phyloP scores from a whole-genome alignment of 225 moss, liverwort and hornwort species.

The Thuidium tamariscinum region DNA sequence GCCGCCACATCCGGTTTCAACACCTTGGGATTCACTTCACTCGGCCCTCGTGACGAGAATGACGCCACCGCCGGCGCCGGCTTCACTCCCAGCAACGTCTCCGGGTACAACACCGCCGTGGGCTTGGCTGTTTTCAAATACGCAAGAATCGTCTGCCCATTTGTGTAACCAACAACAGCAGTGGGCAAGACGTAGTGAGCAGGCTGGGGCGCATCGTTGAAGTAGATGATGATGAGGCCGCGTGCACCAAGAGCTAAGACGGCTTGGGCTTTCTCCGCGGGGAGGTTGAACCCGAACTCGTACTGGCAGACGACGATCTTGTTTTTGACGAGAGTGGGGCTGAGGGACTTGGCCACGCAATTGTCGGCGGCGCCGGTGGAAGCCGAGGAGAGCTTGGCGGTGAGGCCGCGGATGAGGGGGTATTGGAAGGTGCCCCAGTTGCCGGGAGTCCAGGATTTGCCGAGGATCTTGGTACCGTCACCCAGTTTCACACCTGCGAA shows the following conservation, averaged over 20 bases:
- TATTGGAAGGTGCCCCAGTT: background rate
- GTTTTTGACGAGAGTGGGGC: conserved; percentile 16
- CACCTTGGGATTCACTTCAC: background rate
- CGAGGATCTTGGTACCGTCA: background rate
- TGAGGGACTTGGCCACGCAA: background rate
- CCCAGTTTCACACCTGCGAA: conserved; percentile 26
- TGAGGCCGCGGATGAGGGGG: background rate
- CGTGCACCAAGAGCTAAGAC: background rate
- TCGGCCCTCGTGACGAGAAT: conserved; percentile 58
- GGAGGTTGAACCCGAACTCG: background rate
- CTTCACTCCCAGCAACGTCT: conserved; percentile 32
- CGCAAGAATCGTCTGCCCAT: background rate
- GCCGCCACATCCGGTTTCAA: conserved; percentile 58
- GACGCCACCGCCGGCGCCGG: conserved; percentile 41
- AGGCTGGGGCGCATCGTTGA: background rate
- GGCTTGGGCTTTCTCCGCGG: background rate
- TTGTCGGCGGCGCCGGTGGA: background rate
- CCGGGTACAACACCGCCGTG: conserved; percentile 1
- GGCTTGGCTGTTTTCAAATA: background rate
- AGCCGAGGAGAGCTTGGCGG: background rate
- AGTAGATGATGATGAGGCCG: background rate
- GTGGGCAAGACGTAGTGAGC: background rate
- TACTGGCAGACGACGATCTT: conserved; percentile 38
- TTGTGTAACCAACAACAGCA: background rate
- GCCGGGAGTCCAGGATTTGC: conserved; percentile 2